Evolutionary conservation across 1,139 yeast genomes (phyloP).

Genomic region (Yamadazyma kanchanaburiensis): DNA sequence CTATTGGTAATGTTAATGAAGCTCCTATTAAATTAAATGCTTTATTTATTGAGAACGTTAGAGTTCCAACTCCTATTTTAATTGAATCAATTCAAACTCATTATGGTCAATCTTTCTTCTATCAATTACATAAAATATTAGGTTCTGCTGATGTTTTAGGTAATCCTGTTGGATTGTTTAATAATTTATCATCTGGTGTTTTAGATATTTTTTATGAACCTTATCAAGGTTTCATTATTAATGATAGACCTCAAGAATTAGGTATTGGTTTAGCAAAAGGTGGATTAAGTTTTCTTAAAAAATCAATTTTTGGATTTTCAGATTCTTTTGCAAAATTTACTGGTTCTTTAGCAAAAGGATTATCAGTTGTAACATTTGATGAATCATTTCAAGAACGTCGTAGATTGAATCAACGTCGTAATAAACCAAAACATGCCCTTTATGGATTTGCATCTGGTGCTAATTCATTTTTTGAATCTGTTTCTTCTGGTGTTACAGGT

Average conservation of each 20-base stretch:
- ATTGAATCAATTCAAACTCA: constrained; percentile 74
- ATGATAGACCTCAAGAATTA: constrained; percentile 91
- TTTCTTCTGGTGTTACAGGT: constrained; percentile 87
- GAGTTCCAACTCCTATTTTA: constrained; percentile 79
- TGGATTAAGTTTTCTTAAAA: constrained; percentile 87
- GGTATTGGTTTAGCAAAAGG: constrained; percentile 97
- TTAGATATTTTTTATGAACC: constrained; percentile 97
- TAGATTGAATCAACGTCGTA: constrained; percentile 67
- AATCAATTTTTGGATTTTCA: constrained; percentile 91
- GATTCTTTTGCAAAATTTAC: constrained; percentile 92
- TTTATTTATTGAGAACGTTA: constrained; percentile 78
- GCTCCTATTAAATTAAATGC: constrained; percentile 94
- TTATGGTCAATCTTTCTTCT: constrained; percentile 88
- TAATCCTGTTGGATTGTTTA: constrained; percentile 94
- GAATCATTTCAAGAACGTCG: constrained; percentile 79
- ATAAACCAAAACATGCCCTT: constrained; percentile 83
- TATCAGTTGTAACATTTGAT: constrained; percentile 89
- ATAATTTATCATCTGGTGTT: constrained; percentile 89
- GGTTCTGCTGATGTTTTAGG: constrained; percentile 98
- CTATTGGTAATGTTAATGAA: constrained; percentile 94
- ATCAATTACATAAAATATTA: constrained; percentile 86
- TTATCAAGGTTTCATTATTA: constrained; percentile 89
- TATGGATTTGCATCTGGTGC: constrained; percentile 88
- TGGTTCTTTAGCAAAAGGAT: constrained; percentile 92
- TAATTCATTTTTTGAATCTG: constrained; percentile 79